Conservation (phyloP, 75 land plant genomes). For the Pinus taeda region DNA sequence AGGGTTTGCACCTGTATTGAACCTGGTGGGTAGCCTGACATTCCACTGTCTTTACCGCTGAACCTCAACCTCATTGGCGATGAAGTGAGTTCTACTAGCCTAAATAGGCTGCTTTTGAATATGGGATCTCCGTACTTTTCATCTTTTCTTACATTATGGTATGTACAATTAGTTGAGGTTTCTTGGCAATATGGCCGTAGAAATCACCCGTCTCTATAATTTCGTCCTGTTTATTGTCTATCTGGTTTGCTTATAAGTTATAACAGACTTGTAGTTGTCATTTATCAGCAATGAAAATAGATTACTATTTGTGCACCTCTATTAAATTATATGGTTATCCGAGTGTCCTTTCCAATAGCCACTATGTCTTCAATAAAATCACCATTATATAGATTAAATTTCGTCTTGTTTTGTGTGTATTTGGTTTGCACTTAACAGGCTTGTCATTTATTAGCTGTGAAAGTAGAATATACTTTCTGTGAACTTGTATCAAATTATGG, state of each 20-base stretch:
- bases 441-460: background rate
- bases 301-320: background rate
- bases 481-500: background rate
- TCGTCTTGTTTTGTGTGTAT: background rate
- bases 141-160: background rate
- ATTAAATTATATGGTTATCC: background rate
- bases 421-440: background rate
- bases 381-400: background rate
- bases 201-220: background rate
- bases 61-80: too few relatives aligned
- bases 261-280: background rate
- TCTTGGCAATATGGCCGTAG: background rate
- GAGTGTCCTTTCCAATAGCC: background rate
- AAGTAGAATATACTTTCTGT: background rate
- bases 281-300: background rate
- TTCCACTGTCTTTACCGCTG: too few relatives aligned
- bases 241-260: background rate
- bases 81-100: too few relatives aligned
- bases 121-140: background rate
- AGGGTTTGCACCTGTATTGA: too few relatives aligned
- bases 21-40: too few relatives aligned
- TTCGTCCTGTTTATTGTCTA: background rate
- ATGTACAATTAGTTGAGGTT: background rate
- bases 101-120: background rate
- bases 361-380: background rate